Base-by-base conservation (phyloP, 2,329 filamentous ascomycete genomes). In the Neofusicoccum cordaticola region DNA sequence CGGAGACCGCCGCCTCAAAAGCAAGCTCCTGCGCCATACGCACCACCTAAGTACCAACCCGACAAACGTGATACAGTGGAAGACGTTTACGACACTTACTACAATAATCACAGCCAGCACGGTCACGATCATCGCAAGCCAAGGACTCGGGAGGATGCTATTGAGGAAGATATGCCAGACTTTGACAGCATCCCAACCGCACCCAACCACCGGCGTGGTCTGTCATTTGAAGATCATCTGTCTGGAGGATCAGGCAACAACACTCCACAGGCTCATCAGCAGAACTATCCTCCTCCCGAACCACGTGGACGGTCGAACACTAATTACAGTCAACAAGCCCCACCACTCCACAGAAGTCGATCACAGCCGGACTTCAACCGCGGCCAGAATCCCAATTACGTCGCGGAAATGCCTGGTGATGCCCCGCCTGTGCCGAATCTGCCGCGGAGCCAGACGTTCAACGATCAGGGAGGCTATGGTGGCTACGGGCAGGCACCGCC, bases 371-470 rank as follows among this genome's bases (percentile, higher is more conserved):
- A 90, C 71, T 77, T 90, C 35, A 65, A 65, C 57, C 72, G 76
- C 62, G 71, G 68, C 0, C 74, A 74, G 50, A 73, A 76, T 48
- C 66, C 67, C 11, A 70, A 70, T 8, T 64, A 62, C 8, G 83
- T 90, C 1, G 92, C 92, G 69, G 91, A 92, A 71, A 89, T 93
- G 84, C 87, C 86, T 1, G 83, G 80, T 31, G 88, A 91, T 69
- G 81, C 82, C 19, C 86, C 86, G 22, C 70, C 71, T 1, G 68
- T 77, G 44, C 75, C 75, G 15, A 79, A 82, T 2, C 76, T 88
- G 35, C 87, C 88, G 11, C 80, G 70, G 57, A 71, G 69, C 78
- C 45, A 78, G 82, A 71, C 83, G 77, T 63, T 58, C 62, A 48
- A 58, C 3, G 63, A 56, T 3, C 56, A 65, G 37, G 63, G 15